These are phyloP conservation scores for Xylariaceae sp. DNA, from an alignment of 2,329 filamentous ascomycete genomes.

Conservation along the genomic window DNA sequence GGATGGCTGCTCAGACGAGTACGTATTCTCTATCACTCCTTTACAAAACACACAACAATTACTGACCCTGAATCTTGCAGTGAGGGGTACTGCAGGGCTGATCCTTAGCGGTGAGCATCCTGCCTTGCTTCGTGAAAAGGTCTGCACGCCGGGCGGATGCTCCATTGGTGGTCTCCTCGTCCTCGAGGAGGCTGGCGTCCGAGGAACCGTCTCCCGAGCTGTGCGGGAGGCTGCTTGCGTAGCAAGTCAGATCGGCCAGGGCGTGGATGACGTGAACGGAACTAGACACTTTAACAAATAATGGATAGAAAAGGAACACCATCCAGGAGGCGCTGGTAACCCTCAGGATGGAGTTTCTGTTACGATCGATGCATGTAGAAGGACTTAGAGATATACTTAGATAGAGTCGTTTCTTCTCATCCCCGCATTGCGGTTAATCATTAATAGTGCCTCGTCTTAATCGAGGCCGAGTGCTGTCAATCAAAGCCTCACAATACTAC, in stretches of 20 bases:
- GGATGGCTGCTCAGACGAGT: slow-evolving; percentile 72
- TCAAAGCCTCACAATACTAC: background rate
- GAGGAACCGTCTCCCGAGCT: slow-evolving; percentile 61
- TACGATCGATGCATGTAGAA: slow-evolving; percentile 13
- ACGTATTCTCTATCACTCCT: background rate
- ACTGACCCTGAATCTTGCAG: slow-evolving; percentile 8
- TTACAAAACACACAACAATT: background rate
- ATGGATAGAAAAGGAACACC: background rate
- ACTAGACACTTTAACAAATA: slow-evolving; percentile 33
- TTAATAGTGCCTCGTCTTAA: slow-evolving; percentile 4
- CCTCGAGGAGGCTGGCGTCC: slow-evolving; percentile 66
- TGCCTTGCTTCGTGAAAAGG: slow-evolving; percentile 67
- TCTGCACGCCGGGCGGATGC: slow-evolving; percentile 72
- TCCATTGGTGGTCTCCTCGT: slow-evolving; percentile 70
- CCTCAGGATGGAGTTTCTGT: slow-evolving; percentile 1
- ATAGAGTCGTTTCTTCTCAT: slow-evolving; percentile 8
- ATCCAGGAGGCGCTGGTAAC: background rate
- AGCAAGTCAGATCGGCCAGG: slow-evolving; percentile 59
- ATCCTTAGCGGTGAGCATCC: slow-evolving; percentile 70
- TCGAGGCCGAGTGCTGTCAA: slow-evolving; percentile 1
- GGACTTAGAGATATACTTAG: slow-evolving; percentile 4
- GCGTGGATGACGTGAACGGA: slow-evolving; percentile 46
- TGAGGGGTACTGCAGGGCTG: slow-evolving; percentile 66
- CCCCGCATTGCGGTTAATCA: slow-evolving; percentile 6
- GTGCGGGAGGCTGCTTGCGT: slow-evolving; percentile 67